Percentiles rank a stretch among this genome's conserved stretches.
Conservation (phyloP, 768 basidiomycete genomes). For the Phallus indusiatus region DNA sequence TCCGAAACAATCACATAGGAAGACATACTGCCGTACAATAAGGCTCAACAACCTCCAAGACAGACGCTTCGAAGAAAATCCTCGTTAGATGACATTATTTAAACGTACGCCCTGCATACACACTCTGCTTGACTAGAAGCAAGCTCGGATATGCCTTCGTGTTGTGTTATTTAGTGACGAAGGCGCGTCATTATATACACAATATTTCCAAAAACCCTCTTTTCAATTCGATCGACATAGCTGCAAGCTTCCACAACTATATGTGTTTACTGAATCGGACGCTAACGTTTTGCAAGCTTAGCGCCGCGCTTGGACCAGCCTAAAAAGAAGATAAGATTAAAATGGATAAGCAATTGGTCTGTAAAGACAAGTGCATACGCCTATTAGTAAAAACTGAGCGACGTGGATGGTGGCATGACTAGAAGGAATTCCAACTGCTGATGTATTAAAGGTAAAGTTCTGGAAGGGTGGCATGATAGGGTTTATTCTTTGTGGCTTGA, state of each 20-base stretch:
- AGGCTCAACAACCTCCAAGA: too few species aligned
- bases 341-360: neutral
- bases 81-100: too few species aligned
- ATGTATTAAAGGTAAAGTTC: constrained; percentile 1
- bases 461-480: neutral
- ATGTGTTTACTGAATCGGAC: neutral
- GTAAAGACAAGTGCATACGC: neutral
- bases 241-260: neutral
- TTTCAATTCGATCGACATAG: too few species aligned
- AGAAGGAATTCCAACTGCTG: neutral
- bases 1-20: too few species aligned
- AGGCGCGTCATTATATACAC: neutral
- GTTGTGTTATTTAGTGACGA: too few species aligned
- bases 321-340: neutral
- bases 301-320: neutral
- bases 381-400: neutral
- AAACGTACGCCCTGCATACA: too few species aligned
- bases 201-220: neutral
- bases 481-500: neutral
- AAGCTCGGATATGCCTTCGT: too few species aligned
- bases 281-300: neutral
- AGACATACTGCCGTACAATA: too few species aligned
- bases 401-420: neutral
- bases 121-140: too few species aligned
- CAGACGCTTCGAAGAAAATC: too few species aligned